These are phyloP conservation scores for Eleusine coracana DNA, from an alignment of 176 grass and related monocot genomes.

Conservation along the genomic window DNA sequence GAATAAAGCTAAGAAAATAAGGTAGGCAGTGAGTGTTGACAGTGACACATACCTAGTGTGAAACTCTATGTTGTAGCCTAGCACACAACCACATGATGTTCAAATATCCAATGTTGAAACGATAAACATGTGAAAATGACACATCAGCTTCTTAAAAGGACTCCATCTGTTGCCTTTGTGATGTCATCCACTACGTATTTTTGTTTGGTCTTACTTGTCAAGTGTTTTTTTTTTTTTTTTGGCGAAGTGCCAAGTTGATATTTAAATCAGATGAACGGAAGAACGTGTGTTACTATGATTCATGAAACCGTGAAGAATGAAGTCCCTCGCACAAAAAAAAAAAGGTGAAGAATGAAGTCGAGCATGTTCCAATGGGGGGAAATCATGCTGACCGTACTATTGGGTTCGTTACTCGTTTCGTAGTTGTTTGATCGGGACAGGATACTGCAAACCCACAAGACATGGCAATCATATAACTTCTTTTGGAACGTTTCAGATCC, in stretches of 20 bases:
- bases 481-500: background rate
- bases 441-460: constrained; percentile 25
- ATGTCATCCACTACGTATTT: background rate
- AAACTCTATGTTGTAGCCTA: background rate
- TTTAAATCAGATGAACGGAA: constrained; percentile 2
- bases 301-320: constrained; percentile 2
- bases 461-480: constrained; percentile 1
- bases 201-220: background rate
- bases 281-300: background rate
- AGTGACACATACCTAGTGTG: background rate
- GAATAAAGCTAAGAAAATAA: constrained; percentile 2
- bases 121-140: constrained; percentile 15
- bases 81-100: constrained; percentile 2
- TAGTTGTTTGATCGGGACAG: background rate
- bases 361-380: background rate
- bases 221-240: too few species aligned
- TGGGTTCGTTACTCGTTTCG: background rate
- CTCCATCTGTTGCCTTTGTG: background rate
- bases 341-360: too few species aligned
- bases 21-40: background rate
- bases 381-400: background rate
- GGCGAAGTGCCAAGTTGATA: background rate
- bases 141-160: background rate
- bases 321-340: background rate
- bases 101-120: background rate